A percentile compares a stretch with the other conserved stretches of the same genome.
Evolutionary conservation across 768 basidiomycete species (phyloP).

Genomic region (Russula ochroleuca): DNA sequence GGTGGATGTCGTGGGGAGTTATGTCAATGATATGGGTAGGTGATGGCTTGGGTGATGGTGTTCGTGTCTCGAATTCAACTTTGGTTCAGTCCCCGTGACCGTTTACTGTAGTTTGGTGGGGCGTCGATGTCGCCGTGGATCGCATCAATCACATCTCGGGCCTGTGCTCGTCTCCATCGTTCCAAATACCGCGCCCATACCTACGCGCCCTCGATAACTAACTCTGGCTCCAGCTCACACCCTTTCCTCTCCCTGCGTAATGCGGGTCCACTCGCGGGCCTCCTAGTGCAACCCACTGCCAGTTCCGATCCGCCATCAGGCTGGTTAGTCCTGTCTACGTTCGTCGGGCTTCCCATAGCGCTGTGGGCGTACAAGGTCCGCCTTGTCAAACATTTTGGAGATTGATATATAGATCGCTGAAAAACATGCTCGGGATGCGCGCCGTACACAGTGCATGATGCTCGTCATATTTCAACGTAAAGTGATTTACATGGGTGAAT

Average conservation of each 20-base stretch:
- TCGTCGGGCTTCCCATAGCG: constrained; percentile 25
- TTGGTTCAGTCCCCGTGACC: no score
- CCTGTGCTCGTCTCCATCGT: not conserved
- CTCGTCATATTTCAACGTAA: constrained; percentile 47
- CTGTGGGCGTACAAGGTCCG: constrained; percentile 28
- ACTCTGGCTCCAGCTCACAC: not conserved
- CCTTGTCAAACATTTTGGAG: not conserved
- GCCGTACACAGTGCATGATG: constrained; percentile 40
- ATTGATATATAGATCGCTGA: not conserved
- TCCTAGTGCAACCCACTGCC: constrained; percentile 19
- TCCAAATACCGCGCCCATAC: not conserved
- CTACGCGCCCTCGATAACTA: not conserved
- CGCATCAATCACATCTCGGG: not conserved
- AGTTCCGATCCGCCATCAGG: constrained; percentile 21
- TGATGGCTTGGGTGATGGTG: no score
- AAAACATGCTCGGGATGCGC: no score
- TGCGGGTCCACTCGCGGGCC: constrained; percentile 5
- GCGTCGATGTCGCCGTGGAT: constrained; percentile 3
- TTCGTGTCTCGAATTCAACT: no score
- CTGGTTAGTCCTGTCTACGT: constrained; percentile 16
- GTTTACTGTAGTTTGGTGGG: no score
- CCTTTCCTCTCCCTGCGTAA: not conserved
- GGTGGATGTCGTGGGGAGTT: no score
- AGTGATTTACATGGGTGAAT: constrained; percentile 47
- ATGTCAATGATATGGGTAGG: no score